A percentile compares a stretch with the other conserved stretches of the same genome.
phyloP scores from a whole-genome alignment of 2,329 filamentous ascomycete species.

The Arthrinium puccinioides region DNA sequence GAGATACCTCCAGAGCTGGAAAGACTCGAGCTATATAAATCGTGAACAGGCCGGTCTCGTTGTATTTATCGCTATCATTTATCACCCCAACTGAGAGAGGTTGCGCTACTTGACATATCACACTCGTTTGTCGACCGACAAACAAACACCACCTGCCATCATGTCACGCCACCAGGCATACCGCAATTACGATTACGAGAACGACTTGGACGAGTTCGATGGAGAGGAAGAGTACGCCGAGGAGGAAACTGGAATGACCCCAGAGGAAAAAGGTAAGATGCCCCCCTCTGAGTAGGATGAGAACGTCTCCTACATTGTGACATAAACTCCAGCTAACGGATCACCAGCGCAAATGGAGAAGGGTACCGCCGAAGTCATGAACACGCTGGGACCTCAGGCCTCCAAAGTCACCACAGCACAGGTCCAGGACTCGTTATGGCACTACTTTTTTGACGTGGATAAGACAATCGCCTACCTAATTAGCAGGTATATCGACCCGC shows the following conservation, averaged over 20 bases:
- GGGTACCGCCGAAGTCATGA: slow-evolving; percentile 60
- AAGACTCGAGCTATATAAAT: too few relatives aligned
- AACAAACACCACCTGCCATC: too few relatives aligned
- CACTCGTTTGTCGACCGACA: too few relatives aligned
- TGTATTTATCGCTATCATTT: too few relatives aligned
- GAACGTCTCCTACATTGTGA: too few relatives aligned
- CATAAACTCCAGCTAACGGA: too few relatives aligned
- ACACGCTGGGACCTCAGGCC: slow-evolving; percentile 53
- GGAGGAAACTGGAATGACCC: slow-evolving; percentile 34
- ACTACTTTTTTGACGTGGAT: slow-evolving; percentile 90
- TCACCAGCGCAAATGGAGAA: slow-evolving; percentile 41
- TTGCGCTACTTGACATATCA: too few relatives aligned
- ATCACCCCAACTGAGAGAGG: too few relatives aligned
- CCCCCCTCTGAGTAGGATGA: too few relatives aligned
- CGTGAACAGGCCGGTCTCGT: too few relatives aligned
- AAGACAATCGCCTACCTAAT: slow-evolving; percentile 78
- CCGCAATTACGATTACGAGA: slow-evolving; percentile 41
- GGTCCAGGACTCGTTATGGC: slow-evolving; percentile 86
- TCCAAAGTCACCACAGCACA: slow-evolving; percentile 52
- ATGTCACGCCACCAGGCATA: slow-evolving; percentile 43
- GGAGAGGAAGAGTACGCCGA: slow-evolving; percentile 31
- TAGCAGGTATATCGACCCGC: slow-evolving; percentile 48
- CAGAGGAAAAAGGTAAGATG: slow-evolving; percentile 24
- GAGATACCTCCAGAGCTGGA: too few relatives aligned
- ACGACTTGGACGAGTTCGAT: slow-evolving; percentile 45